Evolutionary conservation across 768 basidiomycete genomes (phyloP).

Genomic region (Dentipellis fragilis): DNA sequence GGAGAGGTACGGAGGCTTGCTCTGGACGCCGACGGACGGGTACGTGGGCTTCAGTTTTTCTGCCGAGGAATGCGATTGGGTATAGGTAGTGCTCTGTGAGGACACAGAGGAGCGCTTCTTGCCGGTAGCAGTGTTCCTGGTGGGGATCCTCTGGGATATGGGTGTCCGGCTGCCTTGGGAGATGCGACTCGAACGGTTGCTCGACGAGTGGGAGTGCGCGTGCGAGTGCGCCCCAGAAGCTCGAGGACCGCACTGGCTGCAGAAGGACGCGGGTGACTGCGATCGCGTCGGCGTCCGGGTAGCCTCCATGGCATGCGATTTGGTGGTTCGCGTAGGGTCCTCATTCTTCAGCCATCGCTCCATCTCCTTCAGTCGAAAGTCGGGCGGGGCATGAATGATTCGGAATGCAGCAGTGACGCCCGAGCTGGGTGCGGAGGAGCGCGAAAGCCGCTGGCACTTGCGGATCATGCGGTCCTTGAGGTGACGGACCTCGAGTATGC

Average conservation of each 20-base stretch:
- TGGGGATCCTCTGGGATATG: constrained; percentile 1
- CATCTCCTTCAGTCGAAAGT: constrained; percentile 72
- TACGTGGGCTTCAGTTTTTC: constrained; percentile 4
- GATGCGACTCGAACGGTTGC: constrained; percentile 8
- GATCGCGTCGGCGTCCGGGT: constrained; percentile 23
- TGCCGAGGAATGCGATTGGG: constrained; percentile 6
- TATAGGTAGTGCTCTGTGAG: constrained; percentile 9
- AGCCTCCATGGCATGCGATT: constrained; percentile 1
- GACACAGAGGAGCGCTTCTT: constrained; percentile 9
- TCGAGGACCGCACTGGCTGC: background rate
- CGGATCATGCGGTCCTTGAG: constrained; percentile 78
- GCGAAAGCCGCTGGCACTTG: constrained; percentile 60
- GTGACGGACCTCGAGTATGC: constrained; percentile 63
- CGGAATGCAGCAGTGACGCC: constrained; percentile 42
- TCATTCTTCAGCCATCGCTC: constrained; percentile 65
- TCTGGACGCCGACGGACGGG: background rate
- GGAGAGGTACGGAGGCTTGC: constrained; percentile 4
- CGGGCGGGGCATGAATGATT: constrained; percentile 56
- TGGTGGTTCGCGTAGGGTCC: constrained; percentile 4
- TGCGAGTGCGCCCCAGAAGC: background rate
- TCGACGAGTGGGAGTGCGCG: constrained; percentile 11
- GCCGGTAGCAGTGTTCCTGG: background rate
- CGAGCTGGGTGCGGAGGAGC: constrained; percentile 28
- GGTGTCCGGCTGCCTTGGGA: background rate
- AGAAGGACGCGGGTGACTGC: constrained; percentile 5